Evolutionary conservation across 148 eudicot genomes (phyloP), one percentile per base, ranked within the genome.

Genomic region (Fagopyrum homotropicum): DNA sequence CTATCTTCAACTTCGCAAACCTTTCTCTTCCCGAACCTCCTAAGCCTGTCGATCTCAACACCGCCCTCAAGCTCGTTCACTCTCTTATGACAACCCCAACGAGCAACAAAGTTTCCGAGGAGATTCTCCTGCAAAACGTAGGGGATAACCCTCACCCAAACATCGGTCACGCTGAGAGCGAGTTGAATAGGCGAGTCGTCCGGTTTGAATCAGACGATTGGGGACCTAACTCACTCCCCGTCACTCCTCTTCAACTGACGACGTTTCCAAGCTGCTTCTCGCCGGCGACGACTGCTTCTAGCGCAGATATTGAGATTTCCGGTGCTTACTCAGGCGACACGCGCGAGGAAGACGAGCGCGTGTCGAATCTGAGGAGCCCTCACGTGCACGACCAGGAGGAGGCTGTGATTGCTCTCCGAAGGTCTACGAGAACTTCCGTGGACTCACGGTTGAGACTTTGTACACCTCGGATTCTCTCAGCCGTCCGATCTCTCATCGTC

Each of bases 241-340:
- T 76, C 19, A 86, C 92, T 66, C 93, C 91, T 10, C 77, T 89
- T 15, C 80, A 79, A 19, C 74, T 87, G 16, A 55, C 89, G 59
- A 87, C 92, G 29, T 83, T 89, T 4, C 92, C 92, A 46, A 74
- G 90, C 64, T 89, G 91, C 68, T 83, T 79, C 77, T 89, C 90
- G 2, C 87, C 91, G 6, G 80, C 95, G 15, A 84, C 98, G 44
- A 87, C 88, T 45, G 85, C 86, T 17, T 80, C 93, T 63, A 81
- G 82, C n/a, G 75, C 84, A 8, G 87, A 84, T 73, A 64, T 81
- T 1, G 86, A 84, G 15, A 12, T 49, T 47, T 5, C 49, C 7
- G 82, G 45, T 45, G 17, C 64, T 0, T 75, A 71, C 71, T 17
- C 78, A 9, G 68, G 48, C 8, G 68, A 44, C 17, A 48, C 80